These are phyloP conservation scores for Acorus calamus DNA, from an alignment of 106 monocot genomes.

Conservation along the genomic window DNA sequence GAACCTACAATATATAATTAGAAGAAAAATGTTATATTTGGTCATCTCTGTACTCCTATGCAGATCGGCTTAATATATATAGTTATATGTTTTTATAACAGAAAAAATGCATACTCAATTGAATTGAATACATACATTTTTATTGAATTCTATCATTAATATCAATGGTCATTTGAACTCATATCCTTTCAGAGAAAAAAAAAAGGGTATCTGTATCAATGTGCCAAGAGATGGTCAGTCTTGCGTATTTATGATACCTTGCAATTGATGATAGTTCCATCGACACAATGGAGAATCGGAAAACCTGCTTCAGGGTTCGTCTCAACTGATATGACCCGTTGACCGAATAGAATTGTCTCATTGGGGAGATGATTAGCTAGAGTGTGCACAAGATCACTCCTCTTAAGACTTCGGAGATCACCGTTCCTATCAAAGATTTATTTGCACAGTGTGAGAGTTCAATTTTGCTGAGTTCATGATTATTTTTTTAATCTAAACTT, in stretches of 20 bases:
- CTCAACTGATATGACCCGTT: slow-evolving; percentile 11
- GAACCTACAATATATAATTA: slow-evolving; percentile 16
- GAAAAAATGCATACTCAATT: too few relatives aligned
- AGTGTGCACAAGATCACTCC: slow-evolving; percentile 43
- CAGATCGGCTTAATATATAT: neutral
- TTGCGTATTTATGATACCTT: neutral
- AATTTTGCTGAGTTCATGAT: neutral
- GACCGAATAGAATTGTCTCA: slow-evolving; percentile 25
- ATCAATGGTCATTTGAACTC: too few relatives aligned
- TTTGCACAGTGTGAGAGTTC: too few relatives aligned
- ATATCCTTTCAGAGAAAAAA: neutral
- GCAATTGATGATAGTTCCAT: slow-evolving; percentile 10
- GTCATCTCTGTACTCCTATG: too few relatives aligned
- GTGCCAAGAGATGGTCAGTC: neutral
- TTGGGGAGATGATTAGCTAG: slow-evolving; percentile 25
- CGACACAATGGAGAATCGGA: slow-evolving; percentile 11
- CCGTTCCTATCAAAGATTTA: slow-evolving; percentile 2
- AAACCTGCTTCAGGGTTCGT: slow-evolving; percentile 12
- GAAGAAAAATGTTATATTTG: neutral
- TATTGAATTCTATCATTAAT: too few relatives aligned
- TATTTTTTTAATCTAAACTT: neutral
- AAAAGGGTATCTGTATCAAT: slow-evolving; percentile 29
- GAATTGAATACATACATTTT: too few relatives aligned
- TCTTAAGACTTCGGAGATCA: slow-evolving; percentile 34
- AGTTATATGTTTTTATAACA: too few relatives aligned